Conservation (phyloP, 306 rosid species). For the Abrus precatorius region DNA sequence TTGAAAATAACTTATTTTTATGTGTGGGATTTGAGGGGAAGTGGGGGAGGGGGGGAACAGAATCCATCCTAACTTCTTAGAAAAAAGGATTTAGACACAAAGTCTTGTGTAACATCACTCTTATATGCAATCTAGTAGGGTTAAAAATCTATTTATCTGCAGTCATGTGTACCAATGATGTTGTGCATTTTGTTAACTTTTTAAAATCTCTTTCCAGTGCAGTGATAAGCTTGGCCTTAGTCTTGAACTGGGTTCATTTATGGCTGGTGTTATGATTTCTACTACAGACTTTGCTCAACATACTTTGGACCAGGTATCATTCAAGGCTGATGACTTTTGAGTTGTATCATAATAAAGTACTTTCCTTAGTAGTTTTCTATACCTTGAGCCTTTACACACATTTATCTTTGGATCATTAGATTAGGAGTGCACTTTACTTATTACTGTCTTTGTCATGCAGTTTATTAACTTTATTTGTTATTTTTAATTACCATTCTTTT, state of each 20-base stretch:
- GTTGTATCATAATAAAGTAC: constrained; percentile 3
- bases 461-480: background rate
- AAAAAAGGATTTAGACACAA: background rate
- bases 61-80: background rate
- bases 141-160: background rate
- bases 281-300: constrained; percentile 96
- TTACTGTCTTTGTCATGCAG: constrained; percentile 27
- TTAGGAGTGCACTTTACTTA: background rate
- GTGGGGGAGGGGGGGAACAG: background rate
- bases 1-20: background rate
- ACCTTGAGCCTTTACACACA: background rate
- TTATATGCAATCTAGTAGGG: constrained; percentile 40
- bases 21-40: too few species aligned
- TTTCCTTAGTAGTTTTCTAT: constrained; percentile 12
- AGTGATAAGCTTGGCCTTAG: constrained; percentile 99
- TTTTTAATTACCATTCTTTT: constrained; percentile 6
- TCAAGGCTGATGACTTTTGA: constrained; percentile 34
- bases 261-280: constrained; percentile 98
- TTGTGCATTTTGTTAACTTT: constrained; percentile 48
- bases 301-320: constrained; percentile 93
- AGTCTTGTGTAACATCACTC: constrained; percentile 16
- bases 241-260: constrained; percentile 99
- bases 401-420: constrained; percentile 5
- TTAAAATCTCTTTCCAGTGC: constrained; percentile 82
- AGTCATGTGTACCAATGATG: background rate